phyloP scores from a whole-genome alignment of 2,329 filamentous ascomycete genomes.

The Claviceps digitariae region DNA sequence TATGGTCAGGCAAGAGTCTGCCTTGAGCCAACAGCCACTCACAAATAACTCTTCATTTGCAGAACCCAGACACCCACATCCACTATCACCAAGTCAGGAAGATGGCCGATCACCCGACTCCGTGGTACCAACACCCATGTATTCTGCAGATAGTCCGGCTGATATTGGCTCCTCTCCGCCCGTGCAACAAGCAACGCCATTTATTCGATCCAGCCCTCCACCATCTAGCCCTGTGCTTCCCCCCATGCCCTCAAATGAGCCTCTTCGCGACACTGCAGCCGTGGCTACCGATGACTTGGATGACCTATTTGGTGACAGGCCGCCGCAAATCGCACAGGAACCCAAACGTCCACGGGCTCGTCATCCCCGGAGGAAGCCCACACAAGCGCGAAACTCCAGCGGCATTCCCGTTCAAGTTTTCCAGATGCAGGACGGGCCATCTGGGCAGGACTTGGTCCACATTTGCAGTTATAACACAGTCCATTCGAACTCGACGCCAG shows the following conservation, averaged over 20 bases:
- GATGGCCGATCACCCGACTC: conserved; percentile 43
- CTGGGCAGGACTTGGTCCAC: conserved; percentile 22
- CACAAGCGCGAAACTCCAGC: conserved; percentile 21
- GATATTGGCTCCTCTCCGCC: conserved; percentile 88
- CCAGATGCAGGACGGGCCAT: conserved; percentile 22
- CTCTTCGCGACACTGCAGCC: conserved; percentile 57
- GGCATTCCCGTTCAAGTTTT: conserved; percentile 31
- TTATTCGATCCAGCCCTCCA: conserved; percentile 45
- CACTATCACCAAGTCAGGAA: conserved; percentile 31
- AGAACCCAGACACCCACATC: conserved; percentile 24
- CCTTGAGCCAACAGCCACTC: conserved; percentile 37
- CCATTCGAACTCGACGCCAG: conserved; percentile 7
- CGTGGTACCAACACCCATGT: conserved; percentile 35
- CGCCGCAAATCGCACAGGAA: conserved; percentile 27
- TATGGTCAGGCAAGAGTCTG: conserved; percentile 46
- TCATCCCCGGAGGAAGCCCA: conserved; percentile 11
- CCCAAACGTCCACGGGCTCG: conserved; percentile 11
- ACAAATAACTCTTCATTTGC: conserved; percentile 32
- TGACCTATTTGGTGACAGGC: conserved; percentile 53
- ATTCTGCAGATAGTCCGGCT: conserved; percentile 54
- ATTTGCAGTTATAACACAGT: conserved; percentile 21
- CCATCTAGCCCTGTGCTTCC: conserved; percentile 70
- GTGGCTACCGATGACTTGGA: conserved; percentile 72
- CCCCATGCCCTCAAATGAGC: conserved; percentile 46
- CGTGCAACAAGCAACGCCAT: conserved; percentile 48